Percentiles rank a stretch among this genome's conserved stretches.
phyloP scores from a whole-genome alignment of 257 asterid species.

The Plantago major region DNA sequence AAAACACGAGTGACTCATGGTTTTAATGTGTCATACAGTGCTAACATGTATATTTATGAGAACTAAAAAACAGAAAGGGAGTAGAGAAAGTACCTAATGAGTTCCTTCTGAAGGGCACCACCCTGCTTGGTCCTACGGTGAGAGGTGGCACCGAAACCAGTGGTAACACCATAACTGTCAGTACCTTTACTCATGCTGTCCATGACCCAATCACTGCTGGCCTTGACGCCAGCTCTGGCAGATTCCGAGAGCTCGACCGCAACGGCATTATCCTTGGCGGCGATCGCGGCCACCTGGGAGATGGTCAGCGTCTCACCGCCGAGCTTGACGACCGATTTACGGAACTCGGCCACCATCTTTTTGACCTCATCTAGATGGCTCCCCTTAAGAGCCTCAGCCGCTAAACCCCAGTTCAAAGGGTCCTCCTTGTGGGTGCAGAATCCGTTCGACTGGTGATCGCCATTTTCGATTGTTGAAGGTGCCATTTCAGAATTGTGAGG shows the following conservation, averaged over 20 bases:
- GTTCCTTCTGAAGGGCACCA: constrained; percentile 52
- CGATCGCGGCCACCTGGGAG: constrained; percentile 52
- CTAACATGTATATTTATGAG: too few relatives aligned
- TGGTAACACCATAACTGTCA: constrained; percentile 52
- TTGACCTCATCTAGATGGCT: constrained; percentile 49
- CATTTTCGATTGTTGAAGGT: constrained; percentile 14
- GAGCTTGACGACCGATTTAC: constrained; percentile 41
- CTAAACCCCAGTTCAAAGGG: constrained; percentile 46
- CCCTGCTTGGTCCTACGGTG: constrained; percentile 51
- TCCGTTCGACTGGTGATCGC: constrained; percentile 20
- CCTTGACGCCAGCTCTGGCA: constrained; percentile 49
- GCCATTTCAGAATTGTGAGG: constrained; percentile 11
- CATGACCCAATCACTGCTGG: constrained; percentile 57
- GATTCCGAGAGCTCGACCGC: constrained; percentile 50
- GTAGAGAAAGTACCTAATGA: constrained; percentile 33
- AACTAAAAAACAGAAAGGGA: too few relatives aligned
- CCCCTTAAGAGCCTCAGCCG: constrained; percentile 39
- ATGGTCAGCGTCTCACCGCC: constrained; percentile 49
- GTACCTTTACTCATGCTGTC: constrained; percentile 51
- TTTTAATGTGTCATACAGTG: too few relatives aligned
- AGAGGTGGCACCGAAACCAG: constrained; percentile 54
- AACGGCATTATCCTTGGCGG: constrained; percentile 34
- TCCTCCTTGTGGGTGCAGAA: constrained; percentile 32
- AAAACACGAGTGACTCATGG: too few relatives aligned
- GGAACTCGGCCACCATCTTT: constrained; percentile 46